Evolutionary conservation across 1,139 yeast species (phyloP).

Genomic region (Hyphopichia khmerensis): DNA sequence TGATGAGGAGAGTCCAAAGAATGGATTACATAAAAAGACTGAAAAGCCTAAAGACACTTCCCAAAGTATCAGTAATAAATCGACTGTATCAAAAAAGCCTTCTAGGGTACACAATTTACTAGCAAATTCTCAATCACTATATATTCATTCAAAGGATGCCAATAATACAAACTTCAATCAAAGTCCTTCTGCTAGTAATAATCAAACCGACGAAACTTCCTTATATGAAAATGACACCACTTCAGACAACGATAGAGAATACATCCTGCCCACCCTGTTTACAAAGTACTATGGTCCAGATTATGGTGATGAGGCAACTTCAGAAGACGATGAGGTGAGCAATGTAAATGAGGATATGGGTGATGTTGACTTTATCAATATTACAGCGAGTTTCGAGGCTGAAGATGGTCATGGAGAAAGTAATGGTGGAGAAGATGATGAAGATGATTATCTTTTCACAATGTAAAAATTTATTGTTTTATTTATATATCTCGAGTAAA

Average conservation of each 20-base stretch:
- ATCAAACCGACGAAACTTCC: conserved; percentile 10
- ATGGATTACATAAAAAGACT: not conserved
- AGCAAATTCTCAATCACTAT: conserved; percentile 39
- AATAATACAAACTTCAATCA: conserved; percentile 9
- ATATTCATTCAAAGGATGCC: conserved; percentile 25
- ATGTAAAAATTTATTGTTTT: too few relatives aligned
- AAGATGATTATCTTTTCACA: conserved; percentile 36
- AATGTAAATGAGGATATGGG: conserved; percentile 16
- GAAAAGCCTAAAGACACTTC: not conserved
- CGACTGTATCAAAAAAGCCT: conserved; percentile 7
- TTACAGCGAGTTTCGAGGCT: conserved; percentile 16
- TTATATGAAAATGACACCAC: conserved; percentile 12
- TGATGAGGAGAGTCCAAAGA: not conserved
- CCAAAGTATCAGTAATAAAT: not conserved
- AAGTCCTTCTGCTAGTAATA: conserved; percentile 9
- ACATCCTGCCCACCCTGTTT: conserved; percentile 44
- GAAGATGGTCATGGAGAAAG: conserved; percentile 13
- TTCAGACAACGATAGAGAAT: conserved; percentile 36
- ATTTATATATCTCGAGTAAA: not conserved
- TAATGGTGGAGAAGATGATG: conserved; percentile 17
- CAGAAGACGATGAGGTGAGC: conserved; percentile 14
- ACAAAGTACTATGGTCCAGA: conserved; percentile 27
- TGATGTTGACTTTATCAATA: conserved; percentile 30
- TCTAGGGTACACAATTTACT: conserved; percentile 36
- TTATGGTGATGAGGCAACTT: conserved; percentile 17